A percentile compares a stretch with the other conserved stretches of the same genome.
Evolutionary conservation across 2,329 filamentous ascomycete genomes (phyloP).

Genomic region (Fusarium vanettenii): DNA sequence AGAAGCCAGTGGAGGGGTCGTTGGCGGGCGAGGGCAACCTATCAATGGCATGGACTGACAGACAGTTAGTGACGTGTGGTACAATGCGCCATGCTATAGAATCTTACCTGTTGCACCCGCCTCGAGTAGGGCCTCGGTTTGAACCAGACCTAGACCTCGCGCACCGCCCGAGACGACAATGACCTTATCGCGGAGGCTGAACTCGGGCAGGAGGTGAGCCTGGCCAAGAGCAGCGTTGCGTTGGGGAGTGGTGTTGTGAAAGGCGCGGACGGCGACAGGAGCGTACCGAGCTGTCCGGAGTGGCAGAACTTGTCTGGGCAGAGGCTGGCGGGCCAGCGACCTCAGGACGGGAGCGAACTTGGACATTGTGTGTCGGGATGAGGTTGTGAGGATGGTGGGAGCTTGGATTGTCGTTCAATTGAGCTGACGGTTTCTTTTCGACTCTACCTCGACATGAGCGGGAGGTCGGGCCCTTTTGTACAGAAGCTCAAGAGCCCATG

Average conservation of each 20-base stretch:
- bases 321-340: slow-evolving; percentile 32
- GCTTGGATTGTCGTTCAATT: background rate
- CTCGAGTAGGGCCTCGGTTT: slow-evolving; percentile 82
- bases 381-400: background rate
- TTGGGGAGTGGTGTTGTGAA: slow-evolving; percentile 36
- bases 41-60: slow-evolving; percentile 75
- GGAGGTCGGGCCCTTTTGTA: slow-evolving; percentile 18
- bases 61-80: slow-evolving; percentile 11
- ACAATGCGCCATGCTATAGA: background rate
- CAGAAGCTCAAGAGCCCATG: background rate
- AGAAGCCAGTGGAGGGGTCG: slow-evolving; percentile 67
- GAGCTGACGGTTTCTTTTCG: background rate
- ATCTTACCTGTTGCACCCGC: slow-evolving; percentile 76
- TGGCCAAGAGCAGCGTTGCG: slow-evolving; percentile 30
- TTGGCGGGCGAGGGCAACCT: slow-evolving; percentile 64
- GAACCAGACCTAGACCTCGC: slow-evolving; percentile 80
- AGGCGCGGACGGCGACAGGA: slow-evolving; percentile 26
- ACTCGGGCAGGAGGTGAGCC: slow-evolving; percentile 71
- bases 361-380: slow-evolving; percentile 39
- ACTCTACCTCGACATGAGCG: background rate
- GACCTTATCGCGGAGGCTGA: slow-evolving; percentile 79
- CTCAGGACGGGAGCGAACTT: slow-evolving; percentile 38
- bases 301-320: slow-evolving; percentile 19
- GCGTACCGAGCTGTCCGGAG: slow-evolving; percentile 14
- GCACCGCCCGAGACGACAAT: slow-evolving; percentile 82